These are phyloP conservation scores for Hippophae tibetana DNA, from an alignment of 306 rosid species.

Conservation along the genomic window DNA sequence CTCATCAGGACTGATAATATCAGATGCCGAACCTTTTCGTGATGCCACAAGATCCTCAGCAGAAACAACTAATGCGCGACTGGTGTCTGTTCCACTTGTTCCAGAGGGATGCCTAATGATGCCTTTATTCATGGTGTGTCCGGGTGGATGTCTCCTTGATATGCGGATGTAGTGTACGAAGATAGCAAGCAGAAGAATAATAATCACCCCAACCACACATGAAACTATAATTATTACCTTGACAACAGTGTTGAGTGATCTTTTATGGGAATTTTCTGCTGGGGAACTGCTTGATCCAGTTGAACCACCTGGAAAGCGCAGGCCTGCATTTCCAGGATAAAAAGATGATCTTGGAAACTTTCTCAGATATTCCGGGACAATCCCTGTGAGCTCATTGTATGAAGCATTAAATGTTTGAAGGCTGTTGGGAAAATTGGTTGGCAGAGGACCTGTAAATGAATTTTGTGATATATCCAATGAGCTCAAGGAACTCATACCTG, in stretches of 20 bases:
- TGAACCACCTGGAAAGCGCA: conserved; percentile 47
- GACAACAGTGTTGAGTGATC: conserved; percentile 49
- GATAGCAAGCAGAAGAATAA: conserved; percentile 68
- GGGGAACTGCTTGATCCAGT: conserved; percentile 38
- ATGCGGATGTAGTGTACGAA: conserved; percentile 70
- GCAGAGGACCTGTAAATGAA: conserved; percentile 82
- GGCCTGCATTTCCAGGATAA: conserved; percentile 68
- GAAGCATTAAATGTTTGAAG: conserved; percentile 69
- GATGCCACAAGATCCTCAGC: conserved; percentile 75
- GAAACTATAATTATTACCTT: conserved; percentile 83
- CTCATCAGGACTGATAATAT: conserved; percentile 54
- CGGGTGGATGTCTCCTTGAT: conserved; percentile 46
- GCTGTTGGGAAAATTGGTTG: conserved; percentile 48
- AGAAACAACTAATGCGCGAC: conserved; percentile 67
- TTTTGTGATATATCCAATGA: conserved; percentile 67
- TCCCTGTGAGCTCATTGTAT: conserved; percentile 73
- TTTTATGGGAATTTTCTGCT: conserved; percentile 38
- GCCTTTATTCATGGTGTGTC: conserved; percentile 39
- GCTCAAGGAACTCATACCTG: conserved; percentile 47
- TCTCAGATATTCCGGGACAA: conserved; percentile 68
- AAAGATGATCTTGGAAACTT: conserved; percentile 74
- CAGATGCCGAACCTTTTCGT: conserved; percentile 68
- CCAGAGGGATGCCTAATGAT: conserved; percentile 36
- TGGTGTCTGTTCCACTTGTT: conserved; percentile 32
- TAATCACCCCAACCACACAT: conserved; percentile 65